Evolutionary conservation across 306 rosid genomes (phyloP).

Genomic region (Dryas octopetala): DNA sequence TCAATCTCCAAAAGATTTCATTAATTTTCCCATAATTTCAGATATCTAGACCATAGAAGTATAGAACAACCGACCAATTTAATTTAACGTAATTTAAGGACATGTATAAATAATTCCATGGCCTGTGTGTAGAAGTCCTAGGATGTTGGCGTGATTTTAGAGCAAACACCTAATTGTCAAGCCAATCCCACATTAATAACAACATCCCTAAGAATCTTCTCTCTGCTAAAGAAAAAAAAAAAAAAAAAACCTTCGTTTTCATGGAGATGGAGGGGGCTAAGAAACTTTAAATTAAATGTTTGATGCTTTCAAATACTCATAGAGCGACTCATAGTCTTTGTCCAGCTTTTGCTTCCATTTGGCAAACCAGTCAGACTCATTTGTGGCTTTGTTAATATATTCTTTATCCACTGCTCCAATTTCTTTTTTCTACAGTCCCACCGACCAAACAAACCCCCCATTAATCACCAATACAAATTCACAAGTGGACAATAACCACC

Average conservation of each 20-base stretch:
- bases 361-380: constrained; percentile 26
- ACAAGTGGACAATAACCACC: constrained; percentile 34
- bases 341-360: constrained; percentile 27
- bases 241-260: constrained; percentile 38
- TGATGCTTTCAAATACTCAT: neutral
- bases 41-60: neutral
- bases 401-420: neutral
- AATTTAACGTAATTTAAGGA: neutral
- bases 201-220: too few species aligned
- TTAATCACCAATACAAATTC: constrained; percentile 23
- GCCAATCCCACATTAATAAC: neutral
- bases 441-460: constrained; percentile 33
- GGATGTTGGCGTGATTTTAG: neutral
- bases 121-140: neutral
- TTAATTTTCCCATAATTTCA: neutral
- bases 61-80: constrained; percentile 3
- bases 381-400: constrained; percentile 28
- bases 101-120: neutral
- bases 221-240: neutral
- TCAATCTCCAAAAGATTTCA: too few species aligned
- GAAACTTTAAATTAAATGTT: constrained; percentile 8
- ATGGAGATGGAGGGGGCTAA: constrained; percentile 15
- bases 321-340: constrained; percentile 19
- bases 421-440: constrained; percentile 28
- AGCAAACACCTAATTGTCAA: neutral